These are phyloP conservation scores for Heritiera littoralis DNA, from an alignment of 345 rosid species.

Conservation along the genomic window DNA sequence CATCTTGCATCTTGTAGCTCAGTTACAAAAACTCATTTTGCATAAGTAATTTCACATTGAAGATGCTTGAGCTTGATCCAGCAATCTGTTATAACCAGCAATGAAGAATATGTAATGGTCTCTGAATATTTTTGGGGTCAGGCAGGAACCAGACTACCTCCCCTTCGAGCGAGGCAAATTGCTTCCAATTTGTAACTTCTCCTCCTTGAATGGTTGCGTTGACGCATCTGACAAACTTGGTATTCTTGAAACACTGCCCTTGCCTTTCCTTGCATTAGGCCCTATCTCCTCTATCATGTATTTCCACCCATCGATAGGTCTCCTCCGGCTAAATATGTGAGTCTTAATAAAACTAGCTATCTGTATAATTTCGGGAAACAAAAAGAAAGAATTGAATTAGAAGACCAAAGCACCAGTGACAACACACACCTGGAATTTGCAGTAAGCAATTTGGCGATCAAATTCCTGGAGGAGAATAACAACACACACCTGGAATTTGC, in stretches of 20 bases:
- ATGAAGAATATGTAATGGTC: background rate
- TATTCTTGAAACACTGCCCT: conserved; percentile 81
- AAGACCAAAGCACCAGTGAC: too few relatives aligned
- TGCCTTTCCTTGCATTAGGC: conserved; percentile 94
- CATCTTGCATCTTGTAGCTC: background rate
- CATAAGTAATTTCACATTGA: background rate
- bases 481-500: conserved; percentile 79
- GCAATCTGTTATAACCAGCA: background rate
- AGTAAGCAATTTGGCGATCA: conserved; percentile 80
- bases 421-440: conserved; percentile 79
- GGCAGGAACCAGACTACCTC: conserved; percentile 34
- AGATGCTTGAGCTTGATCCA: background rate
- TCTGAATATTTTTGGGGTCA: background rate
- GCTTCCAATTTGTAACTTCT: conserved; percentile 31
- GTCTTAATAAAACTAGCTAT: conserved; percentile 95
- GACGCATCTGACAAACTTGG: conserved; percentile 69
- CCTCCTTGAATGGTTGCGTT: conserved; percentile 88
- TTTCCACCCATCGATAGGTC: conserved; percentile 97
- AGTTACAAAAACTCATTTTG: background rate
- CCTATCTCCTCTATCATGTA: conserved; percentile 96
- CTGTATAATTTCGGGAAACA: conserved; percentile 42
- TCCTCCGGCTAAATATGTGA: conserved; percentile 91
- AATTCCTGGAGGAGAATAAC: conserved; percentile 83
- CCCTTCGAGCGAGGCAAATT: conserved; percentile 39
- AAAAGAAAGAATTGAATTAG: conserved; percentile 1